Conservation (phyloP, 2,329 filamentous ascomycete species). For the Cordyceps cateniannulata region DNA sequence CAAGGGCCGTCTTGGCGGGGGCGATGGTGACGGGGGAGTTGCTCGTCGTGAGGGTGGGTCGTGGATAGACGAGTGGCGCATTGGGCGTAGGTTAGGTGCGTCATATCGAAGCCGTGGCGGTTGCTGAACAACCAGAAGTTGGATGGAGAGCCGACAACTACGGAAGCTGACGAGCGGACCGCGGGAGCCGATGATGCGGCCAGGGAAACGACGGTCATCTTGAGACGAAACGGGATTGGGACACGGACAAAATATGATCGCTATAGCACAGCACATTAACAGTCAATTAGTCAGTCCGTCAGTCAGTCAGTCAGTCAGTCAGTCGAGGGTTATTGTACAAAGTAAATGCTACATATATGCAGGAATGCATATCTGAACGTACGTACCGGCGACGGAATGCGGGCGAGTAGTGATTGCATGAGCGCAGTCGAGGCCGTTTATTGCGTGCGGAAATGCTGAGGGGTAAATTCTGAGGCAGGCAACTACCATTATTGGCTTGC, state of each 20-base stretch:
- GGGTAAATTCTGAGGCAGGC: neutral
- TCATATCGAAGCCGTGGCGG: slow-evolving; percentile 19
- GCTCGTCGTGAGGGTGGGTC: slow-evolving; percentile 17
- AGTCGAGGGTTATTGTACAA: neutral
- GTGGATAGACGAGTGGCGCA: neutral
- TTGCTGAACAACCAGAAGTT: slow-evolving; percentile 13
- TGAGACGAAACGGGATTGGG: neutral
- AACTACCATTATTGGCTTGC: no score
- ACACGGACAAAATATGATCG: neutral
- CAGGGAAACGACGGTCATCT: neutral
- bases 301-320: neutral
- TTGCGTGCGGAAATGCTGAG: neutral
- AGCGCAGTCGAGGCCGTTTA: neutral
- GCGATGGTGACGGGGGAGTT: slow-evolving; percentile 29
- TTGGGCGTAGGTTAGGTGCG: slow-evolving; percentile 15
- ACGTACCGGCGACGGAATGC: neutral
- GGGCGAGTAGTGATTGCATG: neutral
- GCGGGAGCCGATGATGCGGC: neutral
- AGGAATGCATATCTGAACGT: neutral
- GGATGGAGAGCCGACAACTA: slow-evolving; percentile 7
- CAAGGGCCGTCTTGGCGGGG: slow-evolving; percentile 36
- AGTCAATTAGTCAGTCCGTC: neutral
- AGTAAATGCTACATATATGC: neutral
- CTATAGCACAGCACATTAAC: neutral
- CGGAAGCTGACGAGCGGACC: neutral